Conservation (phyloP, 2,329 filamentous ascomycete genomes). For the Diplodia scrobiculata region DNA sequence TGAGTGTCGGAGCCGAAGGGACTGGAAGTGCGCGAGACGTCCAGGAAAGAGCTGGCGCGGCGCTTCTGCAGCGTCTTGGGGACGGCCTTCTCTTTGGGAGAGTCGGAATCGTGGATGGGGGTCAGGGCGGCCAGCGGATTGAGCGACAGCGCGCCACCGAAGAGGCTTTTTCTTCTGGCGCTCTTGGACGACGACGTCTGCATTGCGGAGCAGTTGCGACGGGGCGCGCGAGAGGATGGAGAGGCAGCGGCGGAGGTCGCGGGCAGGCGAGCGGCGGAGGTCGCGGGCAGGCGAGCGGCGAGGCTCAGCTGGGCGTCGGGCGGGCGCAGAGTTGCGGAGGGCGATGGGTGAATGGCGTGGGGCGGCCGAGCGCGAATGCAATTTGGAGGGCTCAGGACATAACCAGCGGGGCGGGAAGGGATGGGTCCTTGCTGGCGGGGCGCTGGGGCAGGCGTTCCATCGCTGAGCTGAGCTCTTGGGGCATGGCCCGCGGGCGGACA, state of each 20-base stretch:
- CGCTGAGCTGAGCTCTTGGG: background rate
- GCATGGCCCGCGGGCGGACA: conserved; percentile 25
- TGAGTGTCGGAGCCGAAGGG: conserved; percentile 47
- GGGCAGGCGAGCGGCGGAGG: background rate
- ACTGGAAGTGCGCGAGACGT: conserved; percentile 37
- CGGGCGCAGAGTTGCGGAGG: background rate
- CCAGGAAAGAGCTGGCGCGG: conserved; percentile 32
- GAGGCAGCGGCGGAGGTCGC: background rate
- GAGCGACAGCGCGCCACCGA: conserved; percentile 34
- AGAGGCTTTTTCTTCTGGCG: conserved; percentile 44
- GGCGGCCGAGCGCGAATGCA: conserved; percentile 4
- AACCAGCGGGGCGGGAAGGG: conserved; percentile 24
- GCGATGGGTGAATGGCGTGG: conserved; percentile 4
- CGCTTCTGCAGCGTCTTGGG: conserved; percentile 40
- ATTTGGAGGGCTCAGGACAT: conserved; percentile 20
- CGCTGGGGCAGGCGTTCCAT: conserved; percentile 21
- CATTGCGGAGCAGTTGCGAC: conserved; percentile 14
- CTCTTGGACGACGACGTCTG: conserved; percentile 28
- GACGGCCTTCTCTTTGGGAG: conserved; percentile 33
- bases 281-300: background rate
- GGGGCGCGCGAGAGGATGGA: background rate
- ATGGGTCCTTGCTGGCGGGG: background rate
- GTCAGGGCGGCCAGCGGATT: conserved; percentile 40
- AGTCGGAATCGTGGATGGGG: conserved; percentile 34
- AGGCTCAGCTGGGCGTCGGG: background rate